A percentile compares a stretch with the other conserved stretches of the same genome.
Conservation (phyloP, 1,284 basidiomycete genomes). For the Apiotrichum akiyoshidainum region DNA sequence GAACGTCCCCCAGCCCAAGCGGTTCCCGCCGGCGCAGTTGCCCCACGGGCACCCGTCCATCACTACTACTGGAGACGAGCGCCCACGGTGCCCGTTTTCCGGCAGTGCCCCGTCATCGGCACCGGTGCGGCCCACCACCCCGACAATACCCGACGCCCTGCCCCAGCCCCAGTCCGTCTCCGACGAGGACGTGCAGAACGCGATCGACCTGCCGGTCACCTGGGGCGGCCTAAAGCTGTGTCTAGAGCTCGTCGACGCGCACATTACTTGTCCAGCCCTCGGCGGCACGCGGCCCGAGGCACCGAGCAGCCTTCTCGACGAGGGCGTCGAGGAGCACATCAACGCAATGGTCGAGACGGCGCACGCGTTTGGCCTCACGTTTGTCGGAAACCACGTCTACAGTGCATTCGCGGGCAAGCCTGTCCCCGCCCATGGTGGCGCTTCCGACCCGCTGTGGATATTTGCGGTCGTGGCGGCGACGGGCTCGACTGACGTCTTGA, state of each 20-base stretch:
- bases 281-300: not conserved
- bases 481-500: not conserved
- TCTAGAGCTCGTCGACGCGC: slow-evolving; percentile 1
- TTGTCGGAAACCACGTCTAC: slow-evolving; percentile 2
- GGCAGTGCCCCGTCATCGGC: too few species aligned
- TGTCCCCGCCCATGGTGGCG: not conserved
- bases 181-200: not conserved
- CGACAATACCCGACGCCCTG: too few species aligned
- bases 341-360: slow-evolving; percentile 4
- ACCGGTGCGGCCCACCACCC: too few species aligned
- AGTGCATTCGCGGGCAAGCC: slow-evolving; percentile 1
- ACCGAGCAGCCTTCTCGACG: not conserved
- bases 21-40: too few species aligned
- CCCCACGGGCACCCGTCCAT: too few species aligned
- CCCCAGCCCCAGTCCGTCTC: too few species aligned
- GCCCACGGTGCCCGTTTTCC: too few species aligned
- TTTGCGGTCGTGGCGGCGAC: not conserved
- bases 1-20: not conserved
- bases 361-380: slow-evolving; percentile 1
- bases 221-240: slow-evolving; percentile 1
- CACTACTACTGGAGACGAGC: too few species aligned
- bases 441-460: slow-evolving; percentile 3
- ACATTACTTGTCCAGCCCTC: not conserved
- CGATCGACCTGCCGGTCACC: slow-evolving; percentile 1
- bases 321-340: slow-evolving; percentile 1